phyloP scores from a whole-genome alignment of 2,329 filamentous ascomycete species.

The Botryotinia calthae region DNA sequence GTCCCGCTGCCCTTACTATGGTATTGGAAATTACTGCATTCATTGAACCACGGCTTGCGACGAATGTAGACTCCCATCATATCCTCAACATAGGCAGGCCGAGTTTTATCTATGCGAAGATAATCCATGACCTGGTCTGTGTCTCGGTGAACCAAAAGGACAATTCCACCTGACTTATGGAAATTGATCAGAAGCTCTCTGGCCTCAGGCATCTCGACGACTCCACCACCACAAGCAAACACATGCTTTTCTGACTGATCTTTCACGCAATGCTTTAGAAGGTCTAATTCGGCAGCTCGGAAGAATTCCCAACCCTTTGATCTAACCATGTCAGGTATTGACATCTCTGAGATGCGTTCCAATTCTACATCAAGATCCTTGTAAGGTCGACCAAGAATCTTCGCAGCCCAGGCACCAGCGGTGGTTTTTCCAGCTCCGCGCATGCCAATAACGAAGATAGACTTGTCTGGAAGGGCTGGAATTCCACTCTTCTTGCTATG shows the following conservation, averaged over 20 bases:
- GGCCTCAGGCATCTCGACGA: conserved; percentile 82
- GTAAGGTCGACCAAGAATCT: conserved; percentile 71
- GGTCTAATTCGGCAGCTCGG: conserved; percentile 70
- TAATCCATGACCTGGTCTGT: conserved; percentile 87
- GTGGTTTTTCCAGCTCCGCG: conserved; percentile 96
- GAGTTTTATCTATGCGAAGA: conserved; percentile 80
- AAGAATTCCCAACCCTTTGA: conserved; percentile 83
- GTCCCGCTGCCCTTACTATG: conserved; percentile 66
- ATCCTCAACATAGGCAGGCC: conserved; percentile 89
- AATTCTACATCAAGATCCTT: conserved; percentile 87
- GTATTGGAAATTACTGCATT: conserved; percentile 94
- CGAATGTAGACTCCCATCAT: conserved; percentile 89
- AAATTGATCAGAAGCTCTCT: conserved; percentile 73
- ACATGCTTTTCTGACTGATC: conserved; percentile 74
- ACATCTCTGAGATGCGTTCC: conserved; percentile 68
- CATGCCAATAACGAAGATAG: conserved; percentile 96
- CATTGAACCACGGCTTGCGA: conserved; percentile 82
- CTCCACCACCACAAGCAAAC: conserved; percentile 89
- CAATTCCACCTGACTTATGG: conserved; percentile 72
- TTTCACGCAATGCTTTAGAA: conserved; percentile 70
- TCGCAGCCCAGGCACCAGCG: conserved; percentile 79
- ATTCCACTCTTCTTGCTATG: conserved; percentile 42
- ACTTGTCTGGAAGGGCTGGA: conserved; percentile 50
- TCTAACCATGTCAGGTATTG: conserved; percentile 83
- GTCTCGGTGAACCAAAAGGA: conserved; percentile 83